These are phyloP conservation scores for Stephania cephalantha DNA, from an alignment of 164 flowering plant genomes.

Conservation along the genomic window DNA sequence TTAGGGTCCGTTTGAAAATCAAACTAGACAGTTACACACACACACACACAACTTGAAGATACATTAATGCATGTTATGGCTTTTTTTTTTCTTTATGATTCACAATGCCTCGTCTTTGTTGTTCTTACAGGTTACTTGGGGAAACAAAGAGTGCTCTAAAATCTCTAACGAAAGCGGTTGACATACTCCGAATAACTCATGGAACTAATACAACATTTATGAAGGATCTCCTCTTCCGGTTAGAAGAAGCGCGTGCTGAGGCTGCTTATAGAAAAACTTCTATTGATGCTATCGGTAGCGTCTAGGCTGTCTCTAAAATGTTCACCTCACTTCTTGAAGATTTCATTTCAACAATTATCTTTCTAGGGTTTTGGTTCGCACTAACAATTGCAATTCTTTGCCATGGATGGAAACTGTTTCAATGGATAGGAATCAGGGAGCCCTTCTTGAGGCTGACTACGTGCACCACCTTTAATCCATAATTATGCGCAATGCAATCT, in stretches of 20 bases:
- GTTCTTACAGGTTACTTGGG: constrained; percentile 63
- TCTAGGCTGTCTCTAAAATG: neutral
- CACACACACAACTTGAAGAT: neutral
- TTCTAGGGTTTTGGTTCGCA: too few species aligned
- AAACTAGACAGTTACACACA: too few species aligned
- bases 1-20: too few species aligned
- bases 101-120: constrained; percentile 2
- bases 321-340: too few species aligned
- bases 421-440: too few species aligned
- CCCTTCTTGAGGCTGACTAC: too few species aligned
- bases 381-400: too few species aligned
- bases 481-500: too few species aligned
- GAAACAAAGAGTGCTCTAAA: constrained; percentile 52
- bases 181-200: constrained; percentile 69
- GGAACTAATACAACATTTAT: constrained; percentile 62
- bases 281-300: constrained; percentile 11
- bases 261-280: constrained; percentile 43
- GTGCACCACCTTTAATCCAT: too few species aligned
- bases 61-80: neutral
- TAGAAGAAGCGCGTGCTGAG: constrained; percentile 91
- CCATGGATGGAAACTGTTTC: too few species aligned
- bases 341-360: too few species aligned
- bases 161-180: constrained; percentile 60
- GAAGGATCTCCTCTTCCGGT: constrained; percentile 57
- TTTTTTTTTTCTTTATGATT: too few species aligned